Conservation (phyloP, 345 rosid species). For the Atalantia buxifolia region DNA sequence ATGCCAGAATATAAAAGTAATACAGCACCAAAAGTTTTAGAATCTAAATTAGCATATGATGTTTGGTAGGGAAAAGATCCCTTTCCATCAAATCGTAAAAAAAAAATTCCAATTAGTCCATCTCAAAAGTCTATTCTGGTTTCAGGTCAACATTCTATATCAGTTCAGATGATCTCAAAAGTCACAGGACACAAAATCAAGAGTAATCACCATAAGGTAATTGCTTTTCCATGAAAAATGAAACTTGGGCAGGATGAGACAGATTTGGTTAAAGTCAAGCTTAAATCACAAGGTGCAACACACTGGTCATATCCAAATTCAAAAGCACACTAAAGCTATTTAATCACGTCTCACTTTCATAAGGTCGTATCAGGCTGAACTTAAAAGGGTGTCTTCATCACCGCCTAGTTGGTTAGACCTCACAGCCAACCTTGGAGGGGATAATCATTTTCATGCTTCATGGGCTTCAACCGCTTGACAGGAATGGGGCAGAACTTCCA, state of each 20-base stretch:
- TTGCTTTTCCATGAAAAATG: background rate
- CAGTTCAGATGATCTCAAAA: background rate
- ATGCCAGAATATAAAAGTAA: background rate
- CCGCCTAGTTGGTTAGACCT: background rate
- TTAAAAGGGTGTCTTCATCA: background rate
- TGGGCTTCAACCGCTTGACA: no score
- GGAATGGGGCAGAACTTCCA: no score
- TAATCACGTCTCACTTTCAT: background rate
- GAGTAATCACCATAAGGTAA: background rate
- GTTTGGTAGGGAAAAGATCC: no score
- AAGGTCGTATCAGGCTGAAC: background rate
- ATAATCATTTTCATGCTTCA: no score
- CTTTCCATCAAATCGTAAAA: background rate
- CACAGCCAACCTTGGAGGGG: background rate
- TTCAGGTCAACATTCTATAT: background rate
- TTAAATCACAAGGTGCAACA: background rate
- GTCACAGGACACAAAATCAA: background rate
- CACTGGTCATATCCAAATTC: background rate
- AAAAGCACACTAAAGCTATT: background rate
- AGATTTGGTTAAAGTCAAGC: background rate
- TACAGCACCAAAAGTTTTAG: background rate
- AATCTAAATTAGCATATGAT: background rate
- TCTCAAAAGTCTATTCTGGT: background rate
- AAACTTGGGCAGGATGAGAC: background rate
- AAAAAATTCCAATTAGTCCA: background rate